Evolutionary conservation across 2,329 filamentous ascomycete genomes (phyloP).

Genomic region (Penicillium hordei): DNA sequence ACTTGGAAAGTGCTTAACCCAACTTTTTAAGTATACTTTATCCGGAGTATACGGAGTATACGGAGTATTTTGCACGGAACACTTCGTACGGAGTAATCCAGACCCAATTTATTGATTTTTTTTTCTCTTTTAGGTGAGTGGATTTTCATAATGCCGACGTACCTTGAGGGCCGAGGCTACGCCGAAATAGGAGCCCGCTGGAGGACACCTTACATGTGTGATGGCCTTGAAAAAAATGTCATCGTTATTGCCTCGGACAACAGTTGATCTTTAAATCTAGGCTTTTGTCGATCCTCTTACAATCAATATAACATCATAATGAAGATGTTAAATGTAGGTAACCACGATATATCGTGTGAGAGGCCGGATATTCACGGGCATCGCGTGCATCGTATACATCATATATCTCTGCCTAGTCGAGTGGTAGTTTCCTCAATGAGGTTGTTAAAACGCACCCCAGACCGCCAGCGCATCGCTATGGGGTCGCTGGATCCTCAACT

Average conservation of each 20-base stretch:
- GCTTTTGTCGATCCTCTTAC: not conserved
- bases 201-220: not conserved
- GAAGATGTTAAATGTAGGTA: not conserved
- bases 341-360: not conserved
- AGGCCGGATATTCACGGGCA: not conserved
- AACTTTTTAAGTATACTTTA: not conserved
- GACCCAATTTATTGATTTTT: not conserved
- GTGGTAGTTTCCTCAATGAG: not conserved
- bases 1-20: not conserved
- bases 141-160: not conserved
- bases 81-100: not conserved
- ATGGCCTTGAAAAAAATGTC: not conserved
- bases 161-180: not conserved
- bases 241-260: not conserved
- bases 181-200: not conserved
- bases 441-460: not conserved
- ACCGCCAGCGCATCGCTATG: conserved; percentile 19
- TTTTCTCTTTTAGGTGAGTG: not conserved
- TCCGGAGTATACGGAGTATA: not conserved
- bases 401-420: not conserved
- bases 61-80: not conserved
- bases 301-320: not conserved
- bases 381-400: not conserved
- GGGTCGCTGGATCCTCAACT: conserved; percentile 1
- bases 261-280: not conserved